Evolutionary conservation across 2,329 filamentous ascomycete genomes (phyloP).

Genomic region (Hypoxylon sp.): DNA sequence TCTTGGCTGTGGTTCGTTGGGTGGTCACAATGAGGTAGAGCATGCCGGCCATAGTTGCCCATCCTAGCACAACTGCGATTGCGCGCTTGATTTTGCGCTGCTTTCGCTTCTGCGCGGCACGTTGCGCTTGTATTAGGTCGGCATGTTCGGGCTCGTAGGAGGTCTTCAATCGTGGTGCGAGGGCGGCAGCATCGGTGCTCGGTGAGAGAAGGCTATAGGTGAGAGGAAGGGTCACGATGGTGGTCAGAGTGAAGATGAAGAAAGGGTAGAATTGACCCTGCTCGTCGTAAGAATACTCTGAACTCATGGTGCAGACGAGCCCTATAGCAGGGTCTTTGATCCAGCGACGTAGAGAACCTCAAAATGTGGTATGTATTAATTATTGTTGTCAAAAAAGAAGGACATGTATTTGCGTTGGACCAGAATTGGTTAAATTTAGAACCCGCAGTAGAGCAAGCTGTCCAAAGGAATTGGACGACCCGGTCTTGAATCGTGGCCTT

Average conservation of each 20-base stretch:
- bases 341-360: conserved; percentile 9
- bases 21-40: conserved; percentile 89
- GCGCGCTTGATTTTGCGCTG: conserved; percentile 90
- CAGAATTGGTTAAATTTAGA: conserved; percentile 45
- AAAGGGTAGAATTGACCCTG: conserved; percentile 99
- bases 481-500: conserved; percentile 54
- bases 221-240: conserved; percentile 89
- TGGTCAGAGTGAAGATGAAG: conserved; percentile 93
- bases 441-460: conserved; percentile 37
- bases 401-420: conserved; percentile 36
- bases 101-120: conserved; percentile 88
- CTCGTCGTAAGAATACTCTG: conserved; percentile 98
- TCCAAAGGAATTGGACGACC: conserved; percentile 34
- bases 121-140: conserved; percentile 85
- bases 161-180: conserved; percentile 85
- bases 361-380: conserved; percentile 24
- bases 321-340: conserved; percentile 53
- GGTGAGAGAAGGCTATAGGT: conserved; percentile 90
- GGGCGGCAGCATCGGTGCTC: conserved; percentile 81
- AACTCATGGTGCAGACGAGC: conserved; percentile 76
- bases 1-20: conserved; percentile 77
- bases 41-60: conserved; percentile 90
- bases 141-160: conserved; percentile 86
- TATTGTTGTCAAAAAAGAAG: conserved; percentile 24
- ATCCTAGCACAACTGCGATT: conserved; percentile 81